Evolutionary conservation across 2,329 filamentous ascomycete genomes (phyloP), one percentile per base, ranked within the genome.

Genomic region (Pleurostoma richardsiae): DNA sequence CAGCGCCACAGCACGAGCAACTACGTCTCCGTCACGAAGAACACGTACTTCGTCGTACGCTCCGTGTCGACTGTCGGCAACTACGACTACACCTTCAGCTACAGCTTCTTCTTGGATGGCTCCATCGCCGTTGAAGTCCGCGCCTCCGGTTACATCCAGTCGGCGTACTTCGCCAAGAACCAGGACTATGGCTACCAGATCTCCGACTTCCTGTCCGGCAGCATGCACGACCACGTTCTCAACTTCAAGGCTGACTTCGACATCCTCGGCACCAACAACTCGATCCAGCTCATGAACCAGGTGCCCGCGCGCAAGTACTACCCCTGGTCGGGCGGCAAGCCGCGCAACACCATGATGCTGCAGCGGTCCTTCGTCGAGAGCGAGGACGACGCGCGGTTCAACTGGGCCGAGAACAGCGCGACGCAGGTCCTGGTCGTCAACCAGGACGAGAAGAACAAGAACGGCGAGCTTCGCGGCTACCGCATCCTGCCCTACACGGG

Each of bases 181-280:
- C 57, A 66, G 1, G 69, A 72, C 44, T 78, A 77, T 47, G 75
- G 75, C 5, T 78, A 65, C 54, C 61, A 68, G 30, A 74, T 79
- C 42, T 70, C 76, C 49, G 71, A 77, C 45, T 58, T 61, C 29
- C 59, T 76, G 2, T 68, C 66, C 1, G 73, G 74, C 5, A 69
- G 66, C 29, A 76, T 79, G 67, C 77, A 80, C 56, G 74, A 79
- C 56, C 77, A 80, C 52, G 73, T 80, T 1, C 54, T 79, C 36
- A 78, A 74, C 52, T 79, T 71, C 64, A 80, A 80, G 55, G 69
- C 68, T 40, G 77, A 79, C 56, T 64, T 79, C 28, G 76, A 80
- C 52, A 68, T 79, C 30, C 60, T 69, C 6, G 76, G 73, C 11
- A 68, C 63, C 1, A 59, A 63, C 36, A 80, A 77, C 58, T 72